Evolutionary conservation across 345 rosid species (phyloP), one percentile per base, ranked within the genome.

Genomic region (Aquilaria yunnanensis): DNA sequence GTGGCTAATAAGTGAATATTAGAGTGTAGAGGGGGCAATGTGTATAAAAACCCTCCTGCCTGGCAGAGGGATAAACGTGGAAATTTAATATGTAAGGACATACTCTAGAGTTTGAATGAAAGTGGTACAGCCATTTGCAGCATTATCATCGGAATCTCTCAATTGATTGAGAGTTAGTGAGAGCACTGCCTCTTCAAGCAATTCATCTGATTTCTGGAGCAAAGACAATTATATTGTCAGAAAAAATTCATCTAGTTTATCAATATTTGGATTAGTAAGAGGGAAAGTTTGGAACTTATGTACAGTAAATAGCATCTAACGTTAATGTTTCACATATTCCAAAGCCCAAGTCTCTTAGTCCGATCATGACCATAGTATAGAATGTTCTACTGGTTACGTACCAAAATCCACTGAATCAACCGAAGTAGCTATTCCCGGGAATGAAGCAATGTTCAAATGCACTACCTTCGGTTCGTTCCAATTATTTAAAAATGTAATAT

Each of bases 171-270:
- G 95, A 48, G 91, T 80, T 76, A 65, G 79, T 45, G 96, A 94
- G 63, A 94, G 95, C 56, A 83, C 68, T 60, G 79, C 97, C 85
- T 94, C 99, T 75, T 90, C 97, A 13, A 85, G 91, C 76, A 90
- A 71, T 75, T 94, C 99, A 69, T 88, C 97, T 9, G 99, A 92
- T 83, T 80, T 88, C 99, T 94, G 95, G 66, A 68, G 59, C 30
- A 72, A 45, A 74, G 34, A n/a, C 74, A 66, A 66, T 23, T 43
- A 59, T 51, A 60, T 12, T 46, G 51, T 62, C 74, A 77, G 68
- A 29, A 51, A 32, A 63, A 54, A 54, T 60, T 51, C 55, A 41
- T 1, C 6, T 64, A 41, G 31, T 23, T 54, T 51, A 33, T 57
- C 8, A 64, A 37, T 37, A 37, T 37, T 9, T 37, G 5, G 8